Percentiles rank a stretch among this genome's conserved stretches.
These are phyloP conservation scores for Barnettozyma sp. DNA, from an alignment of 805 yeast species.

Conservation along the genomic window DNA sequence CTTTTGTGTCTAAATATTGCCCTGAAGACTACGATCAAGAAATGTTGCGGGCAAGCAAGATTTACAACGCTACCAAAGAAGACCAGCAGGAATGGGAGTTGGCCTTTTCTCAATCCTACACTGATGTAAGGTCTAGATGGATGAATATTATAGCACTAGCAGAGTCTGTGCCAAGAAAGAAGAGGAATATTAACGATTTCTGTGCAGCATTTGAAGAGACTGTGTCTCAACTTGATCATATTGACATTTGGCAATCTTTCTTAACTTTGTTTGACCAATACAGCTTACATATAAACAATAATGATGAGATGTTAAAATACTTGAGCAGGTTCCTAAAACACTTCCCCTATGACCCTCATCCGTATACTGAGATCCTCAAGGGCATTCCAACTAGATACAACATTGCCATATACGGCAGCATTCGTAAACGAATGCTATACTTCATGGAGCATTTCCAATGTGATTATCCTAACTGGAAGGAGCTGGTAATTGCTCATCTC, in stretches of 20 bases:
- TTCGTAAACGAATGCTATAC: conserved; percentile 4
- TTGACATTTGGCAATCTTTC: conserved; percentile 12
- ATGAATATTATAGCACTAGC: conserved; percentile 1
- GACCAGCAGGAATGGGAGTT: conserved; percentile 29
- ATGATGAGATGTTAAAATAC: neutral
- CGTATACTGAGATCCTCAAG: conserved; percentile 14
- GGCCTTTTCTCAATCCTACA: conserved; percentile 24
- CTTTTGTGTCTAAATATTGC: conserved; percentile 31
- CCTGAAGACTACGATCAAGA: conserved; percentile 27
- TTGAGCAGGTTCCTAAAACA: conserved; percentile 9
- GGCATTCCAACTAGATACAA: conserved; percentile 3
- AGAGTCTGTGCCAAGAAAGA: conserved; percentile 9
- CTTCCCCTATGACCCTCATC: conserved; percentile 8
- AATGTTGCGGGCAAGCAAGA: conserved; percentile 32
- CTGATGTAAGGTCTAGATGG: conserved; percentile 10
- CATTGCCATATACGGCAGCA: neutral
- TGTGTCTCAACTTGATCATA: conserved; percentile 4
- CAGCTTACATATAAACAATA: neutral
- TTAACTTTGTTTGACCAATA: conserved; percentile 10
- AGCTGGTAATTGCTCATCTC: conserved; percentile 22
- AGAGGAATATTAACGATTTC: conserved; percentile 5
- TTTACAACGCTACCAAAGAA: conserved; percentile 28
- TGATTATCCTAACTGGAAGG: conserved; percentile 30
- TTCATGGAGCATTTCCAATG: neutral
- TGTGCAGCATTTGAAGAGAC: conserved; percentile 15